Evolutionary conservation across 345 rosid genomes (phyloP), one percentile per base, ranked within the genome.

Genomic region (Brassica cretica): DNA sequence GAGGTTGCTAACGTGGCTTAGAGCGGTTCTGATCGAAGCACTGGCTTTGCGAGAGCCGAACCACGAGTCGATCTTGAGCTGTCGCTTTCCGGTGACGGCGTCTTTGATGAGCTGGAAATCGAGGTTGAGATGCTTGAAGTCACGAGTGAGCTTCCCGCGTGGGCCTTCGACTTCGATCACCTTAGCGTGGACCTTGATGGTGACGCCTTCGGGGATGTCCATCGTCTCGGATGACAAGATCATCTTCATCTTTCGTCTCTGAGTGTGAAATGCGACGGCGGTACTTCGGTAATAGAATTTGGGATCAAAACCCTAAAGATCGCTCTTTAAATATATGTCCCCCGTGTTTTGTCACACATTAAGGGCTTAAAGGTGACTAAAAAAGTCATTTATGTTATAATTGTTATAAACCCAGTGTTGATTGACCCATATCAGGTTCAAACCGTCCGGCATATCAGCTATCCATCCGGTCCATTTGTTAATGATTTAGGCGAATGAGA

Each of bases 1-100:
- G 68, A 92, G 91, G 16, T 92, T 92, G 75, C 60, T 68, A 1
- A 92, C 90, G 76, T 90, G 94, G 74, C 93, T 92, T 33, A 90
- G 84, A 21, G 93, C 93, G 8, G 93, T 89, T 2, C 90, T 67
- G 61, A 87, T 89, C 41, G 90, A 75, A 18, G 93, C 93, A 72
- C 90, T 85, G 33, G 89, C 75, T 71, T 89, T 89, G 49, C 93
- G 77, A 0, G 90, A 66, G 0, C 85, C 88, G 29, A 89, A 89
- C 92, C 92, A 89, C 0, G 90, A 87, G 3, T 89, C 89, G 58
- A 89, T 82, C 84, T 84, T 85, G 14, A 89, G 89, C 83, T 85
- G 84, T 2, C 85, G 64, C 78, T 80, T 80, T 1, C 90, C 92
- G 0, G 86, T 85, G 41, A 33, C 84, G 62, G 77, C 80, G 74